Percentiles rank a stretch among this genome's conserved stretches.
Evolutionary conservation across 1,284 basidiomycete species (phyloP).

Genomic region (Xerocomus amazonicus): DNA sequence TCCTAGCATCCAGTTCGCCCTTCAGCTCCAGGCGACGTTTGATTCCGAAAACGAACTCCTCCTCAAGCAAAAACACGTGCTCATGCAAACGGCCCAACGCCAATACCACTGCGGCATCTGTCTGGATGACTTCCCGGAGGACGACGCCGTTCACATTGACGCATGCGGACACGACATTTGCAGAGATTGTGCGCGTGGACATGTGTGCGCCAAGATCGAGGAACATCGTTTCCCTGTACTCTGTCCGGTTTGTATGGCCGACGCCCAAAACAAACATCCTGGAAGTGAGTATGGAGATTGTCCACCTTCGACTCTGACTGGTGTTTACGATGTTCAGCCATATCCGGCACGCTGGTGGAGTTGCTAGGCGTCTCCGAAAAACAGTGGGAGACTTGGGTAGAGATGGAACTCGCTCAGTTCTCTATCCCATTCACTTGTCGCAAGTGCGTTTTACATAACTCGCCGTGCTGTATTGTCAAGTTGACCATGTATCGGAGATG

Average conservation of each 20-base stretch:
- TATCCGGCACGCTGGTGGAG: constrained; percentile 39
- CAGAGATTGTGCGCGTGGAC: constrained; percentile 46
- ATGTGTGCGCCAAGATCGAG: constrained; percentile 45
- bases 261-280: constrained; percentile 33
- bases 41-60: constrained; percentile 45
- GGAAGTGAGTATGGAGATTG: constrained; percentile 35
- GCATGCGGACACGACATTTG: constrained; percentile 55
- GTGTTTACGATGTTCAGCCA: constrained; percentile 29
- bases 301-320: not conserved
- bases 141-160: constrained; percentile 44
- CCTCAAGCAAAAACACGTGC: constrained; percentile 33
- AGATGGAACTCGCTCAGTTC: constrained; percentile 51
- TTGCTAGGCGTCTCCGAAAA: constrained; percentile 48
- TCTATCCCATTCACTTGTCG: constrained; percentile 44
- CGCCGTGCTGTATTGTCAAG: not conserved
- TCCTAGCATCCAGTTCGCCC: constrained; percentile 27
- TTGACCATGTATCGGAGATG: constrained; percentile 37
- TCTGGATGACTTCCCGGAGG: constrained; percentile 46
- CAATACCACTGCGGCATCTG: constrained; percentile 57
- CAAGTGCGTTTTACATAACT: constrained; percentile 15
- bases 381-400: constrained; percentile 47
- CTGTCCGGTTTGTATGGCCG: constrained; percentile 52
- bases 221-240: constrained; percentile 56
- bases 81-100: constrained; percentile 26
- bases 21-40: constrained; percentile 41